A percentile compares a stretch with the other conserved stretches of the same genome.
Evolutionary conservation across 2,329 filamentous ascomycete genomes (phyloP).

Genomic region (Trichophyton rubrum): DNA sequence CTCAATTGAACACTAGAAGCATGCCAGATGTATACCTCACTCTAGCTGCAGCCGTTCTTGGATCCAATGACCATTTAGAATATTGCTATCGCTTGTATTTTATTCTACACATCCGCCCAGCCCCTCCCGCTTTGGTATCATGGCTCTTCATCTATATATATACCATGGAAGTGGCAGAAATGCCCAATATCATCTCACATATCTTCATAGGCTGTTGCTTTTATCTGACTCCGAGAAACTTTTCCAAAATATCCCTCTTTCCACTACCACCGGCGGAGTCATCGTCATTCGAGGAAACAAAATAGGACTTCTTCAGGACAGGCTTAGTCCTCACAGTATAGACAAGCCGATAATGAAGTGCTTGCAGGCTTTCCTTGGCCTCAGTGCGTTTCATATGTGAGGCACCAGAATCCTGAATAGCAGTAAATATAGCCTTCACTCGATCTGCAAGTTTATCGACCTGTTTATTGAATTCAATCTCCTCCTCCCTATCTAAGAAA

Average conservation of each 20-base stretch:
- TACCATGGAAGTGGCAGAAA: not conserved
- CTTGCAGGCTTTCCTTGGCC: conserved; percentile 62
- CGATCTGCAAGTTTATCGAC: conserved; percentile 54
- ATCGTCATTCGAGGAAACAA: conserved; percentile 14
- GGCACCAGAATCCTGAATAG: conserved; percentile 63
- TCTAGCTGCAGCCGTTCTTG: not conserved
- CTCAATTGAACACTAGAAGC: not conserved
- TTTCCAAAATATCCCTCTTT: not conserved
- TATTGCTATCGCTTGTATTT: conserved; percentile 1
- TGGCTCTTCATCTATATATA: not conserved
- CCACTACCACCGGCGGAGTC: not conserved
- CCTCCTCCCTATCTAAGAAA: conserved; percentile 21
- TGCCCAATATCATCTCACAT: not conserved
- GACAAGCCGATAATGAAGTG: conserved; percentile 59
- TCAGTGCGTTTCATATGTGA: conserved; percentile 60
- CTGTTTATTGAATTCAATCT: conserved; percentile 52
- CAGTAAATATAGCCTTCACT: conserved; percentile 45
- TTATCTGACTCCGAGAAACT: not conserved
- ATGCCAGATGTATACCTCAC: not conserved
- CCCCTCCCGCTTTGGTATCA: not conserved
- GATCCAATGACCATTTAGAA: not conserved
- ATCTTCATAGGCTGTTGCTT: not conserved
- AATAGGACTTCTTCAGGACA: conserved; percentile 38
- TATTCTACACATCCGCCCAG: not conserved
- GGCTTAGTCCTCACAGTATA: conserved; percentile 57